Percentiles rank a stretch among this genome's conserved stretches.
Conservation (phyloP, 805 yeast genomes). For the Yarrowia bubula region DNA sequence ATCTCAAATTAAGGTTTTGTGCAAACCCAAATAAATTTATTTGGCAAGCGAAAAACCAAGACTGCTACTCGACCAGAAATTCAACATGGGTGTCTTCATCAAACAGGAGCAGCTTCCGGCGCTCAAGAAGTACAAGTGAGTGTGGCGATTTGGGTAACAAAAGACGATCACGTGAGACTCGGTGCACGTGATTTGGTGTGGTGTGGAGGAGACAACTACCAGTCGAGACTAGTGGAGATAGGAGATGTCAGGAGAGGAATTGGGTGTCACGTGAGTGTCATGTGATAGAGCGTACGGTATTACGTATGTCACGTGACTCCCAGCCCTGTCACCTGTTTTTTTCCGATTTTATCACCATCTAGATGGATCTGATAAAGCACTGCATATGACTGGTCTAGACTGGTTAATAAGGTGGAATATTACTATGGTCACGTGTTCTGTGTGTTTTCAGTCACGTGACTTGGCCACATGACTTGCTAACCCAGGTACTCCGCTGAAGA, state of each 20-base stretch:
- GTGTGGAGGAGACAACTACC: background rate
- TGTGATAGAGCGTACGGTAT: too few species aligned
- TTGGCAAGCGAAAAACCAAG: background rate
- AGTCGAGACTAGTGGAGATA: background rate
- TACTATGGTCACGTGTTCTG: too few species aligned
- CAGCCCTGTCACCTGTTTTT: too few species aligned
- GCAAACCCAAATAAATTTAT: slow-evolving; percentile 11
- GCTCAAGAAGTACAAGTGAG: slow-evolving; percentile 53
- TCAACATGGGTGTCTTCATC: slow-evolving; percentile 61
- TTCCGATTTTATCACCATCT: too few species aligned
- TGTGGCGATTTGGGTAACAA: background rate
- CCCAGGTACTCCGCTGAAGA: slow-evolving; percentile 58
- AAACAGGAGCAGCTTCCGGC: slow-evolving; percentile 53
- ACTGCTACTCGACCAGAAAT: background rate
- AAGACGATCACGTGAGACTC: background rate
- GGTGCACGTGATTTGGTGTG: background rate
- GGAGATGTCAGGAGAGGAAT: background rate
- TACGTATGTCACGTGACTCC: too few species aligned
- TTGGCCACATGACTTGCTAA: background rate
- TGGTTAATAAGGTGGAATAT: too few species aligned
- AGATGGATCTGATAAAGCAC: too few species aligned
- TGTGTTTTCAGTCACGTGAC: too few species aligned
- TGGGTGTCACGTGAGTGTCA: background rate
- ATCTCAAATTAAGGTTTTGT: background rate
- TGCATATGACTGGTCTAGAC: too few species aligned